Conservation (phyloP, 352 stramenopile genomes). For the Phytophthora lateralis region DNA sequence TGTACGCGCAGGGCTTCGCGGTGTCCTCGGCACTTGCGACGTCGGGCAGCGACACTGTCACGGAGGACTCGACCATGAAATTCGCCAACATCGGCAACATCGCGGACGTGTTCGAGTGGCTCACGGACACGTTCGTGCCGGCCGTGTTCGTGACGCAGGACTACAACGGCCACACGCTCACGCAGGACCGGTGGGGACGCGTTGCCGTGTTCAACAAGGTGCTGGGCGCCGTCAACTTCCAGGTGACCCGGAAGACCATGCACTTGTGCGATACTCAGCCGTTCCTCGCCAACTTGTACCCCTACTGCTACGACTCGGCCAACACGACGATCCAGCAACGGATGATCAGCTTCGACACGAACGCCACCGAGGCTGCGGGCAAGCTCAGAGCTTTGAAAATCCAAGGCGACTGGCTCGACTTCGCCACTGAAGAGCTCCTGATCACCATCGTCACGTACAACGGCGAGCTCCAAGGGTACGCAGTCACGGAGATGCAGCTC, state of each 20-base stretch:
- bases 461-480: conserved; percentile 52
- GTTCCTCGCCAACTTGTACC: conserved; percentile 48
- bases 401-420: conserved; percentile 45
- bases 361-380: conserved; percentile 29
- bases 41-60: conserved; percentile 54
- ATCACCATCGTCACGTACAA: conserved; percentile 64
- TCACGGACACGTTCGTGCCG: conserved; percentile 47
- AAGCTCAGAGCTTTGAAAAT: conserved; percentile 35
- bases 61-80: conserved; percentile 47
- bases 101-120: conserved; percentile 51
- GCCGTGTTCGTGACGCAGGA: conserved; percentile 52
- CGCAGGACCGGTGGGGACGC: conserved; percentile 29
- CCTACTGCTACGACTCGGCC: conserved; percentile 45
- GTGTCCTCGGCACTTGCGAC: conserved; percentile 41
- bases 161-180: conserved; percentile 51
- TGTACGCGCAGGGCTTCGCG: conserved; percentile 44
- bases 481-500: conserved; percentile 44
- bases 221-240: conserved; percentile 34
- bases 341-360: conserved; percentile 57
- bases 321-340: conserved; percentile 25
- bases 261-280: conserved; percentile 35
- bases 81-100: conserved; percentile 49
- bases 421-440: conserved; percentile 42
- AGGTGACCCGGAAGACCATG: conserved; percentile 26
- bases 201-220: conserved; percentile 29